These are phyloP conservation scores for Rhodomyrtus psidioides DNA, from an alignment of 441 rosid species.

Conservation along the genomic window DNA sequence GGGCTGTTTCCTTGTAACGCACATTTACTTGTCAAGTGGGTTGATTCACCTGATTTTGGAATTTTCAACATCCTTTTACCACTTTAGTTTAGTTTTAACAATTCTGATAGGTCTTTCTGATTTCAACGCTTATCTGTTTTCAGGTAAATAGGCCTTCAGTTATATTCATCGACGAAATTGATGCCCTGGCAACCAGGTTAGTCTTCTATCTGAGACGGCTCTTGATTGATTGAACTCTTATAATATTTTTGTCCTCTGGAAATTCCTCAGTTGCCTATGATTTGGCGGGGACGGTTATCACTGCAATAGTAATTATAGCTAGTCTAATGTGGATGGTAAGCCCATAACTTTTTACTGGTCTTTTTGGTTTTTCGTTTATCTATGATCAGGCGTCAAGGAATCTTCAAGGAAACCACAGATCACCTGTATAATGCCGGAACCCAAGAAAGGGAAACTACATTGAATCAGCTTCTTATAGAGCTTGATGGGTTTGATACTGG, in stretches of 20 bases:
- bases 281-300: not conserved
- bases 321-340: not conserved
- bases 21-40: not conserved
- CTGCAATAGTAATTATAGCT: not conserved
- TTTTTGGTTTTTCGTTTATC: slow-evolving; percentile 5
- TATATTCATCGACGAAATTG: slow-evolving; percentile 91
- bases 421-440: slow-evolving; percentile 89
- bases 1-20: not conserved
- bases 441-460: slow-evolving; percentile 93
- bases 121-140: slow-evolving; percentile 10
- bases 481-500: slow-evolving; percentile 99
- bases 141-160: slow-evolving; percentile 97
- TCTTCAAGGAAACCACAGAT: slow-evolving; percentile 67
- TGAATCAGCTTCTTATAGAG: slow-evolving; percentile 93
- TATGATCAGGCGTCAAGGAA: slow-evolving; percentile 78
- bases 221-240: not conserved
- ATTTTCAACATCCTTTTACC: not conserved
- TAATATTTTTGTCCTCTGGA: not conserved
- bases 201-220: not conserved
- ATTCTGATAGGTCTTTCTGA: not conserved
- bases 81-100: not conserved
- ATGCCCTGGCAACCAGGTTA: slow-evolving; percentile 93
- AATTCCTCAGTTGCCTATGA: not conserved
- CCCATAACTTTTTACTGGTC: not conserved
- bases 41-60: not conserved